Percentiles rank a stretch among this genome's conserved stretches.
phyloP scores from a whole-genome alignment of 2,329 filamentous ascomycete genomes.

The Colletotrichum sp. region DNA sequence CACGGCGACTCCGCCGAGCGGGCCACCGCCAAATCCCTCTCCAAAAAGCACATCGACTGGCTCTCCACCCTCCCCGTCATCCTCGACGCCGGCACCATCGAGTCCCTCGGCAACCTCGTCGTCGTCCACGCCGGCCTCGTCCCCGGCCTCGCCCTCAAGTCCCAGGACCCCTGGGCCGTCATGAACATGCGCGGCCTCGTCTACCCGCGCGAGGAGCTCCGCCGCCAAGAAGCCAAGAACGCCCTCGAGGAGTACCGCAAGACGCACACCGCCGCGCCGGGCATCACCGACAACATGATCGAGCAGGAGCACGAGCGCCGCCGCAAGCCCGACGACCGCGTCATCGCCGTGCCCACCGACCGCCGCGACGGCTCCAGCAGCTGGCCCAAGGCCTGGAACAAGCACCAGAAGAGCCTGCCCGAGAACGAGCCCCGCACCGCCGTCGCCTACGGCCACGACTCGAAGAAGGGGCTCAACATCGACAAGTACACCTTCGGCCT shows the following conservation, averaged over 20 bases:
- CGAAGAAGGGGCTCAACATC: slow-evolving; percentile 67
- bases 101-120: slow-evolving; percentile 54
- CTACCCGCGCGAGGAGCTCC: slow-evolving; percentile 47
- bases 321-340: slow-evolving; percentile 29
- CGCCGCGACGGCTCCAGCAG: slow-evolving; percentile 55
- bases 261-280: slow-evolving; percentile 16
- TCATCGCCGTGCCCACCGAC: slow-evolving; percentile 41
- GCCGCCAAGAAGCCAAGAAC: slow-evolving; percentile 37
- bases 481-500: slow-evolving; percentile 80
- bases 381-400: slow-evolving; percentile 72
- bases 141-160: slow-evolving; percentile 71
- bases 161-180: slow-evolving; percentile 77
- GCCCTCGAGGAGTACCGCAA: slow-evolving; percentile 15
- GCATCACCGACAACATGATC: slow-evolving; percentile 12
- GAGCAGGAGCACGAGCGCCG: slow-evolving; percentile 21
- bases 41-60: slow-evolving; percentile 68
- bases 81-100: slow-evolving; percentile 69
- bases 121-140: slow-evolving; percentile 89
- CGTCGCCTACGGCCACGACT: slow-evolving; percentile 89
- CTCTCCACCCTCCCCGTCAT: slow-evolving; percentile 78
- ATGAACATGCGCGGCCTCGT: slow-evolving; percentile 93
- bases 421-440: slow-evolving; percentile 53
- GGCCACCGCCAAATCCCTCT: slow-evolving; percentile 60
- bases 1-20: slow-evolving; percentile 48
- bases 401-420: slow-evolving; percentile 43